Conservation (phyloP, 805 yeast genomes). For the Nakazawaea ernobii region DNA sequence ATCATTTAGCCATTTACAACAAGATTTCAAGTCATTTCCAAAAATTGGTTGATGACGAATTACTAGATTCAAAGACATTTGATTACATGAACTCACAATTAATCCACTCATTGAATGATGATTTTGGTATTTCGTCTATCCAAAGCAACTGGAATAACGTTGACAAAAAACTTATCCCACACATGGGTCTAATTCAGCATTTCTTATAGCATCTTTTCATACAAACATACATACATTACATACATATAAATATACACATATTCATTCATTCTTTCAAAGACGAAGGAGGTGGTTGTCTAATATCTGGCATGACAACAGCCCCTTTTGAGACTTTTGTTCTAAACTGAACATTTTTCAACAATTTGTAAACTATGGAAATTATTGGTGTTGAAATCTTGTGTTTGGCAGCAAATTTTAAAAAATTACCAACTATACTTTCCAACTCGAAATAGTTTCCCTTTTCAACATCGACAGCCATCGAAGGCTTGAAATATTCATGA, state of each 20-base stretch:
- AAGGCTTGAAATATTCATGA: constrained; percentile 34
- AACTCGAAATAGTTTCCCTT: constrained; percentile 31
- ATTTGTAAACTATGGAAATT: constrained; percentile 46
- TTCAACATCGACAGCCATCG: constrained; percentile 37
- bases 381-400: constrained; percentile 46
- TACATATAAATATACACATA: neutral
- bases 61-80: neutral
- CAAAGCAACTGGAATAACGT: neutral
- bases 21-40: constrained; percentile 30
- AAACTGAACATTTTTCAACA: constrained; percentile 56
- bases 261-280: neutral
- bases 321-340: constrained; percentile 15
- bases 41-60: constrained; percentile 32
- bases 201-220: neutral
- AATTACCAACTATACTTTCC: constrained; percentile 36
- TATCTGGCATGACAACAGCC: neutral
- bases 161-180: neutral
- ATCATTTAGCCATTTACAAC: constrained; percentile 22
- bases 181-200: neutral
- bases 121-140: neutral
- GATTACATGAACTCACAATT: neutral
- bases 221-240: too few relatives aligned
- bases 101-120: neutral
- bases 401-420: constrained; percentile 27
- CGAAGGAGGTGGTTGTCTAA: neutral